Evolutionary conservation across 176 grass and related monocot genomes (phyloP).

Genomic region (Puya raimondii): DNA sequence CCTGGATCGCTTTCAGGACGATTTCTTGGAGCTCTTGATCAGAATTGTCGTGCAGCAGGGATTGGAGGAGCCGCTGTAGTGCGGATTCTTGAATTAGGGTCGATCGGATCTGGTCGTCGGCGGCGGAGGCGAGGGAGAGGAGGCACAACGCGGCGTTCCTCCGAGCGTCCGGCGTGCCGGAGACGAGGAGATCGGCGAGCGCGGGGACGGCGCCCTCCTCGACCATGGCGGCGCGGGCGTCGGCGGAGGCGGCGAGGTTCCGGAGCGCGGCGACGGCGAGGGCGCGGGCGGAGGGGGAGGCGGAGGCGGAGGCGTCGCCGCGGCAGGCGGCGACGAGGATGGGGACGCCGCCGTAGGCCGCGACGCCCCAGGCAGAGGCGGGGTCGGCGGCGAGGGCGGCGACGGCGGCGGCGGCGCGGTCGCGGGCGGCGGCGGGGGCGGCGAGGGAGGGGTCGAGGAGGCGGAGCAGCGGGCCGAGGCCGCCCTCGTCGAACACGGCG

Average conservation of each 20-base stretch:
- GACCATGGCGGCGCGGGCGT: constrained; percentile 46
- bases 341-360: constrained; percentile 64
- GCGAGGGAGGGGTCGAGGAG: constrained; percentile 51
- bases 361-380: constrained; percentile 50
- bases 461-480: constrained; percentile 60
- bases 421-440: constrained; percentile 26
- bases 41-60: constrained; percentile 33
- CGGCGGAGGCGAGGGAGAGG: constrained; percentile 45
- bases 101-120: constrained; percentile 41
- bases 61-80: constrained; percentile 50
- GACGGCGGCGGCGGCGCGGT: constrained; percentile 45
- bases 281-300: constrained; percentile 34
- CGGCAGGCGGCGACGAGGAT: constrained; percentile 60
- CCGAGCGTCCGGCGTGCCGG: constrained; percentile 34
- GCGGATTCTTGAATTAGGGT: constrained; percentile 53
- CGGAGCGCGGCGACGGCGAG: constrained; percentile 44
- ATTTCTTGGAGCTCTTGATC: constrained; percentile 53
- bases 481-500: constrained; percentile 68
- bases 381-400: constrained; percentile 51
- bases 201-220: constrained; percentile 63
- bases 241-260: constrained; percentile 53
- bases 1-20: constrained; percentile 45
- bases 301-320: constrained; percentile 27
- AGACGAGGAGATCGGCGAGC: constrained; percentile 47
- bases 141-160: constrained; percentile 49